phyloP scores from a whole-genome alignment of 257 asterid species.

The Solanum habrochaites region DNA sequence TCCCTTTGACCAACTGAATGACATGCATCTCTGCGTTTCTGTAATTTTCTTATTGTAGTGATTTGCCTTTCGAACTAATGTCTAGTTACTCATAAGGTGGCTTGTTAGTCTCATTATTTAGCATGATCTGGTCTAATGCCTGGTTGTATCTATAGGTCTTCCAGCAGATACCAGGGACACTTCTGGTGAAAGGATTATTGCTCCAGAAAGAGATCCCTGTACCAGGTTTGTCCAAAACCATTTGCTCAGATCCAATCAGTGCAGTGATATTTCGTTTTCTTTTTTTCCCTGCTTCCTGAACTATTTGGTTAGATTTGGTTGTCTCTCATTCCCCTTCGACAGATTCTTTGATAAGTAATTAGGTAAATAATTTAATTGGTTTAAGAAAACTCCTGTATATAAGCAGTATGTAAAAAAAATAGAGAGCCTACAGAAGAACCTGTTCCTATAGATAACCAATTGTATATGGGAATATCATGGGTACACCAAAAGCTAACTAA shows the following conservation, averaged over 20 bases:
- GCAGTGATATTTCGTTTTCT: neutral
- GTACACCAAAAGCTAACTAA: neutral
- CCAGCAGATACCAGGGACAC: constrained; percentile 85
- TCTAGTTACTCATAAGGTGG: neutral
- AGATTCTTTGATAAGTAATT: neutral
- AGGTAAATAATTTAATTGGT: neutral
- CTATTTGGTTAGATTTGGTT: neutral
- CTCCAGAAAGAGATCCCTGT: constrained; percentile 37
- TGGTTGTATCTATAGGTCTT: constrained; percentile 42
- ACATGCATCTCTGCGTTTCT: constrained; percentile 42
- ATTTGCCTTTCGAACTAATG: neutral
- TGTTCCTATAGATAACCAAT: neutral
- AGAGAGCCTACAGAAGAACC: neutral
- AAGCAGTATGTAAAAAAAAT: neutral
- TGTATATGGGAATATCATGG: neutral
- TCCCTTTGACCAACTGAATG: constrained; percentile 21
- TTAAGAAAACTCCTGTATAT: neutral
- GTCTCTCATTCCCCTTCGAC: neutral
- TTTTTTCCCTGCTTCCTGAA: neutral
- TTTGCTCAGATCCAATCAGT: neutral
- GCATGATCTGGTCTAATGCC: neutral
- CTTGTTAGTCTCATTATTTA: neutral
- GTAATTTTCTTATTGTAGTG: constrained; percentile 20
- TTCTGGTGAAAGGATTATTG: constrained; percentile 56
- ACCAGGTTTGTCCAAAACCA: constrained; percentile 24